Evolutionary conservation across 1,284 basidiomycete species (phyloP).

Genomic region (Pisolithus thermaeus): DNA sequence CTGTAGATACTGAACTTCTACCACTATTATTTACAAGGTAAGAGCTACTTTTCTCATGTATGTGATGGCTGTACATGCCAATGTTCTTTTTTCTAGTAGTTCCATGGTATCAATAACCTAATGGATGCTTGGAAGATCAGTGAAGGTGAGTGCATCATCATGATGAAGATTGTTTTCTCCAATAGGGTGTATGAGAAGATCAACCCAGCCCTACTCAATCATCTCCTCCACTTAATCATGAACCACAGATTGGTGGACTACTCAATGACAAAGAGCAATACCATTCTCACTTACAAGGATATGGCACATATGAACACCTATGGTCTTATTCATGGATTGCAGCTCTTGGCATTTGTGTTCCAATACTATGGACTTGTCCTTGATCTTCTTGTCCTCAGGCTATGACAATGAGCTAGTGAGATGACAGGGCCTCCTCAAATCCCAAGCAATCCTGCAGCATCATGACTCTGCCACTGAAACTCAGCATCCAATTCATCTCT

Average conservation of each 20-base stretch:
- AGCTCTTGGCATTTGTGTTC: conserved; percentile 97
- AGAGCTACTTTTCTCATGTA: neutral
- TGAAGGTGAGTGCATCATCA: conserved; percentile 93
- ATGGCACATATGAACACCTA: conserved; percentile 92
- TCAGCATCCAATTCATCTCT: conserved; percentile 90
- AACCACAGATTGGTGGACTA: conserved; percentile 98
- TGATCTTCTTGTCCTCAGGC: conserved; percentile 88
- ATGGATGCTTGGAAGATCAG: conserved; percentile 96
- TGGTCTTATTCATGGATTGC: conserved; percentile 90
- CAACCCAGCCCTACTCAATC: conserved; percentile 89
- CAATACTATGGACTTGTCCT: conserved; percentile 92
- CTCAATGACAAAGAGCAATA: conserved; percentile 97
- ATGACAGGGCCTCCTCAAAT: conserved; percentile 94
- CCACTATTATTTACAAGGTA: conserved; percentile 87
- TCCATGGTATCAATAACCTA: conserved; percentile 89
- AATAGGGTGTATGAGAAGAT: conserved; percentile 98
- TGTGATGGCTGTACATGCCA: neutral
- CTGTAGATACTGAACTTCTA: conserved; percentile 92
- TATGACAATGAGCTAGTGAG: conserved; percentile 92
- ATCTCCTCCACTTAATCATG: conserved; percentile 87
- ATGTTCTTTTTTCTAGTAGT: conserved; percentile 45
- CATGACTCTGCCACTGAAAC: conserved; percentile 91
- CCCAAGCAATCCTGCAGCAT: conserved; percentile 95
- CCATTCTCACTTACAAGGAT: conserved; percentile 88
- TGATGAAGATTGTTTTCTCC: conserved; percentile 97